phyloP scores from a whole-genome alignment of 805 yeast species.

The Metschnikowia shivogae region DNA sequence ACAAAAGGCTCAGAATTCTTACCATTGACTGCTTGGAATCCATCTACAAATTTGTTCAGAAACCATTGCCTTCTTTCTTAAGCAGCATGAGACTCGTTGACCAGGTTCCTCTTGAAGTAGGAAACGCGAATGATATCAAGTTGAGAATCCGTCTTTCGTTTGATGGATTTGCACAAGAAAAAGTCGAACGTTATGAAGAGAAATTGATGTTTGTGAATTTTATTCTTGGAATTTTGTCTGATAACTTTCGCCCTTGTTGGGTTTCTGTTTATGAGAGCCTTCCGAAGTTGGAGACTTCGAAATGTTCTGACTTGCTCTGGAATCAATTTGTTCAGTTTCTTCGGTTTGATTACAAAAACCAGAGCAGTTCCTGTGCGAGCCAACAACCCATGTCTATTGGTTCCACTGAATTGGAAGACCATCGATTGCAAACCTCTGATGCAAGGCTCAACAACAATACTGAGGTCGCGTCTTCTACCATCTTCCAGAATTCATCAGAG shows the following conservation, averaged over 20 bases:
- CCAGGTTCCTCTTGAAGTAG: constrained; percentile 64
- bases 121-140: constrained; percentile 69
- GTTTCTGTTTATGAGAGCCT: constrained; percentile 63
- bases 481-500: constrained; percentile 24
- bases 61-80: constrained; percentile 38
- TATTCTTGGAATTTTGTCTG: constrained; percentile 60
- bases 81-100: constrained; percentile 51
- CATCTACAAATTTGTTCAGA: constrained; percentile 18
- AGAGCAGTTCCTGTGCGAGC: constrained; percentile 13
- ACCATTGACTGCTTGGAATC: constrained; percentile 48
- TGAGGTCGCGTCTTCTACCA: constrained; percentile 20
- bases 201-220: constrained; percentile 14
- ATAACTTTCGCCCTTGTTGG: constrained; percentile 84
- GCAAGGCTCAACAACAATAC: constrained; percentile 42
- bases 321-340: constrained; percentile 37
- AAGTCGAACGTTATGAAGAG: constrained; percentile 1
- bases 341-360: constrained; percentile 20
- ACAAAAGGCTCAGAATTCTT: background rate
- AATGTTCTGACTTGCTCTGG: constrained; percentile 52
- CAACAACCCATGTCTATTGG: constrained; percentile 5
- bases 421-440: constrained; percentile 44
- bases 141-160: constrained; percentile 62
- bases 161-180: constrained; percentile 27
- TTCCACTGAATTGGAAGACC: constrained; percentile 9
- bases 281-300: constrained; percentile 35